Conservation (phyloP, 75 land plant species). For the Pinus albicaulis region DNA sequence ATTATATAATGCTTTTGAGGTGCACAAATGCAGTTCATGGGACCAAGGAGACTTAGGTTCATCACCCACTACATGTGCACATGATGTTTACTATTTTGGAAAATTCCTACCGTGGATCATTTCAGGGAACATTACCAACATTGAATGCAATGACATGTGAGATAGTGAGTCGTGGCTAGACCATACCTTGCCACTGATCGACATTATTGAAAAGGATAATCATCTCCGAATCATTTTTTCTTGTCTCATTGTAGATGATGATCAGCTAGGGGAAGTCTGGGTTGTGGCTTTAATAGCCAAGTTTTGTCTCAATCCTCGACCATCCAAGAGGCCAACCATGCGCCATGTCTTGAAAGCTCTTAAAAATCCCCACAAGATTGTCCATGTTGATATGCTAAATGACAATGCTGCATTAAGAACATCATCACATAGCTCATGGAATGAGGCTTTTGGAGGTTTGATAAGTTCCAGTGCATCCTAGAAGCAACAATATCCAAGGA, state of each 20-base stretch:
- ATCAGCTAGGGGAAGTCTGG: constrained; percentile 28
- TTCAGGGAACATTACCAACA: constrained; percentile 12
- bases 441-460: constrained; percentile 24
- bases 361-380: constrained; percentile 14
- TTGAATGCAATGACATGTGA: constrained; percentile 3
- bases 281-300: constrained; percentile 28
- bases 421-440: constrained; percentile 24
- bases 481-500: neutral
- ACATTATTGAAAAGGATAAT: constrained; percentile 17
- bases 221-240: constrained; percentile 17
- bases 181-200: constrained; percentile 14
- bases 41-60: constrained; percentile 28
- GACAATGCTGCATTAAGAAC: neutral
- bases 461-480: constrained; percentile 15
- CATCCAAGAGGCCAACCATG: constrained; percentile 24
- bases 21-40: constrained; percentile 11
- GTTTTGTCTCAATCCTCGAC: constrained; percentile 17
- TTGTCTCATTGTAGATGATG: constrained; percentile 27
- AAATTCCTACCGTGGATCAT: constrained; percentile 22
- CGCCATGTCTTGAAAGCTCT: constrained; percentile 25
- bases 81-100: constrained; percentile 28
- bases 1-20: neutral
- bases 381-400: constrained; percentile 1
- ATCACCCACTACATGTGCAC: constrained; percentile 9
- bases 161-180: constrained; percentile 17